These are phyloP conservation scores for Phoma sp. DNA, from an alignment of 2,329 filamentous ascomycete genomes.

Conservation along the genomic window DNA sequence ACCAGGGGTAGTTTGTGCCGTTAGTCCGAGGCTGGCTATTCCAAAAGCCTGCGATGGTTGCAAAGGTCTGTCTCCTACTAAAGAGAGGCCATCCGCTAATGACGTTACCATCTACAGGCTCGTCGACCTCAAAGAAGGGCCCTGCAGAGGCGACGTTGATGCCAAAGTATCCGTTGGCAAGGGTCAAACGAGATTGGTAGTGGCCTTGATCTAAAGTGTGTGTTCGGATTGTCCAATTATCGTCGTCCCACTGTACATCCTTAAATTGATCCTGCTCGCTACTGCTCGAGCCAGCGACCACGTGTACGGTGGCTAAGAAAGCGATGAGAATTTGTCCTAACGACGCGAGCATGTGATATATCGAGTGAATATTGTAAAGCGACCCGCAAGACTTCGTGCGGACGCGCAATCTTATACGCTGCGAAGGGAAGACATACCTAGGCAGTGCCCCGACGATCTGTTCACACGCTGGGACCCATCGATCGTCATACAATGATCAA, in stretches of 20 bases:
- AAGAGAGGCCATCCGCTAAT: conserved; percentile 74
- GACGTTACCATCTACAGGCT: conserved; percentile 58
- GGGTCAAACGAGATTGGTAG: conserved; percentile 64
- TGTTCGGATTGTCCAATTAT: conserved; percentile 64
- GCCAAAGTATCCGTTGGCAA: conserved; percentile 68
- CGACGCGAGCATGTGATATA: conserved; percentile 15
- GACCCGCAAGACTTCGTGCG: neutral
- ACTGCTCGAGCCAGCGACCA: conserved; percentile 22
- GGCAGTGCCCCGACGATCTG: conserved; percentile 6
- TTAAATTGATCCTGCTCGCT: conserved; percentile 34
- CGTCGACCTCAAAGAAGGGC: conserved; percentile 67
- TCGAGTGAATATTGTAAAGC: neutral
- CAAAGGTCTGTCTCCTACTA: conserved; percentile 68
- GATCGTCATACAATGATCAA: conserved; percentile 2
- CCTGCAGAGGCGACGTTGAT: conserved; percentile 69
- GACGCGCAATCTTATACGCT: conserved; percentile 3
- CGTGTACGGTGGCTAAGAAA: conserved; percentile 18
- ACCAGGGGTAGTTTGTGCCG: conserved; percentile 71
- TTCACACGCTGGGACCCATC: neutral
- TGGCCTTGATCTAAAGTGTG: conserved; percentile 63
- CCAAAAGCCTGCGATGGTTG: conserved; percentile 73
- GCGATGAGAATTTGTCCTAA: conserved; percentile 11
- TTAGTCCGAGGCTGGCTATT: conserved; percentile 66
- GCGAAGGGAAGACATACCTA: neutral
- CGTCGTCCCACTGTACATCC: conserved; percentile 66